Percentiles rank a stretch among this genome's conserved stretches.
Evolutionary conservation across 148 eudicot genomes (phyloP).

Genomic region (Silene uniflora): DNA sequence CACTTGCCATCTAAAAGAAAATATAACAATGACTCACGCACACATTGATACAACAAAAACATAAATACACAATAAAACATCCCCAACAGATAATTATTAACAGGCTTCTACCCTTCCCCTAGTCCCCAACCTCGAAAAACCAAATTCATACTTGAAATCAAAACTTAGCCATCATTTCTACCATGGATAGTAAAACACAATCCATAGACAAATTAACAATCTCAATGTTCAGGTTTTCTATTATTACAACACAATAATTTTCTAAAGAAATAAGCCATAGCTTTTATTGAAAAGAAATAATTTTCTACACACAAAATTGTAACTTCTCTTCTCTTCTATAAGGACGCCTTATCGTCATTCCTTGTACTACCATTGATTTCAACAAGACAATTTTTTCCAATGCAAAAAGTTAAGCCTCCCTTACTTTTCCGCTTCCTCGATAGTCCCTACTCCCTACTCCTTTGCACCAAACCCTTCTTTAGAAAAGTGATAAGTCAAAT

Average conservation of each 20-base stretch:
- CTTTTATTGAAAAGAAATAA: background rate
- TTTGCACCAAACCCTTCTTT: background rate
- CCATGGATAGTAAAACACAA: no score
- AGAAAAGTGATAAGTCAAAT: background rate
- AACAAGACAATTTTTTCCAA: background rate
- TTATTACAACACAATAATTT: no score
- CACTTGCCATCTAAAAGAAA: background rate
- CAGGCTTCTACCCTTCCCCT: background rate
- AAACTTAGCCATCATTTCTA: no score
- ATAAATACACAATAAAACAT: background rate
- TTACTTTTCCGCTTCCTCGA: background rate
- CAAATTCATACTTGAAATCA: no score
- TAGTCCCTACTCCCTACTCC: background rate
- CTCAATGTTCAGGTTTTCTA: no score
- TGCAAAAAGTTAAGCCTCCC: background rate
- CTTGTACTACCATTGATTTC: background rate
- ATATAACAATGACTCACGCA: background rate
- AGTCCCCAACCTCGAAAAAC: no score
- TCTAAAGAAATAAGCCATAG: no score
- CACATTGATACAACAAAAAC: background rate
- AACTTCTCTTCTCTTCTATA: background rate
- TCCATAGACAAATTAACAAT: no score
- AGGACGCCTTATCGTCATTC: background rate
- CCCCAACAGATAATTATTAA: background rate
- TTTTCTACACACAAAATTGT: background rate